Evolutionary conservation across 805 yeast species (phyloP).

Genomic region (Candida odintsovae): DNA sequence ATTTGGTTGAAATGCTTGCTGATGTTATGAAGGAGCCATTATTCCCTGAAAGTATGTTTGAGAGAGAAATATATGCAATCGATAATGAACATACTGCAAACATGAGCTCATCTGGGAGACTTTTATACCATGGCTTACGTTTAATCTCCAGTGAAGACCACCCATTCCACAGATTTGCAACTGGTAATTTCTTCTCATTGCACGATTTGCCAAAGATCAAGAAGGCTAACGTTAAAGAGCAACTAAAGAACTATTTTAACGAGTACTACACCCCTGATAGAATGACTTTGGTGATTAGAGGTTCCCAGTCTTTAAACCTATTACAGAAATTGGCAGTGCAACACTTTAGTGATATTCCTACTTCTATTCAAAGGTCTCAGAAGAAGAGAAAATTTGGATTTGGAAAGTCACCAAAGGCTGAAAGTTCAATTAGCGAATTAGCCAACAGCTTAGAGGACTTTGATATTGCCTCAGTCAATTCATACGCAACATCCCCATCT

Average conservation of each 20-base stretch:
- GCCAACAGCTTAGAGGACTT: slow-evolving; percentile 8
- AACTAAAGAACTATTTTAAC: slow-evolving; percentile 35
- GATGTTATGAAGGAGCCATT: slow-evolving; percentile 46
- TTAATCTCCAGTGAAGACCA: slow-evolving; percentile 40
- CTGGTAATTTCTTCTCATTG: slow-evolving; percentile 57
- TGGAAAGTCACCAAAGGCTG: slow-evolving; percentile 4
- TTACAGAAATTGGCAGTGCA: slow-evolving; percentile 45
- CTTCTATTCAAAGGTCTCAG: not conserved
- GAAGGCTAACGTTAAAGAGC: slow-evolving; percentile 30
- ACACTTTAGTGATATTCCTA: slow-evolving; percentile 34
- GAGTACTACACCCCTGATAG: slow-evolving; percentile 39
- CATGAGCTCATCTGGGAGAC: slow-evolving; percentile 35
- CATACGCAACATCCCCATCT: slow-evolving; percentile 21
- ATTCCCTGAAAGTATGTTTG: slow-evolving; percentile 36
- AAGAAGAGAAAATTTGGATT: slow-evolving; percentile 5
- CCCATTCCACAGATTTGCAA: slow-evolving; percentile 57
- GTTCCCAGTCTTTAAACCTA: slow-evolving; percentile 59
- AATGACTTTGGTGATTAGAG: slow-evolving; percentile 54
- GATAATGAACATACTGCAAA: slow-evolving; percentile 66
- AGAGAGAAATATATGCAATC: slow-evolving; percentile 52
- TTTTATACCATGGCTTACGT: slow-evolving; percentile 54
- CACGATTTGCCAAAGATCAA: slow-evolving; percentile 27
- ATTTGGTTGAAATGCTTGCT: slow-evolving; percentile 43
- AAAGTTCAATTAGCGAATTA: not conserved
- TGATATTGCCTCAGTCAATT: slow-evolving; percentile 15